Conservation (phyloP, 495 filamentous ascomycete genomes). For the Hypoxylon fuscum region DNA sequence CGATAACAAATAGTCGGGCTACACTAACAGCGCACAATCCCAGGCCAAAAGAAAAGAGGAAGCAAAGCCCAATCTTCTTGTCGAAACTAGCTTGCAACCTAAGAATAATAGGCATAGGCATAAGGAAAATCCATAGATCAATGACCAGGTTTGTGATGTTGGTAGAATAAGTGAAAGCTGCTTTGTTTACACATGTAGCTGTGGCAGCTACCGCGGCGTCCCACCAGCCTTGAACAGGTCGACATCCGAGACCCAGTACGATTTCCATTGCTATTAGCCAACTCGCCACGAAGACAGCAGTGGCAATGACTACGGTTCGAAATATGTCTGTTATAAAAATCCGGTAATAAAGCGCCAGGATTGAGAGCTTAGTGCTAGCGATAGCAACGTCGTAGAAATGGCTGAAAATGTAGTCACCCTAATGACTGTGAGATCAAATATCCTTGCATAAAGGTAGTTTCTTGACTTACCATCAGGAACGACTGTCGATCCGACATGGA, state of each 20-base stretch:
- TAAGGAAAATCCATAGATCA: conserved; percentile 52
- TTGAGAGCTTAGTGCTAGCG: conserved; percentile 43
- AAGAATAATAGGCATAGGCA: conserved; percentile 50
- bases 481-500: conserved; percentile 4
- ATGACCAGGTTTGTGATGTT: conserved; percentile 49
- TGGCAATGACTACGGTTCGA: conserved; percentile 23
- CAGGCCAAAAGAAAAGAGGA: conserved; percentile 53
- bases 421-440: background rate
- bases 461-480: conserved; percentile 33
- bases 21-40: conserved; percentile 53
- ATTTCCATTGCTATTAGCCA: conserved; percentile 45
- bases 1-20: conserved; percentile 49
- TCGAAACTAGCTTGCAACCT: conserved; percentile 40
- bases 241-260: conserved; percentile 42
- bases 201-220: conserved; percentile 20
- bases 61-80: conserved; percentile 50
- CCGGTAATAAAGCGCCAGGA: conserved; percentile 42
- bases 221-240: conserved; percentile 50
- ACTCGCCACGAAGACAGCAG: conserved; percentile 24
- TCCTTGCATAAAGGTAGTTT: background rate
- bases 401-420: conserved; percentile 45
- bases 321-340: conserved; percentile 35
- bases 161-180: conserved; percentile 48
- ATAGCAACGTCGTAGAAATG: conserved; percentile 46
- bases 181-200: conserved; percentile 46